phyloP scores from a whole-genome alignment of 1,284 basidiomycete species.

The Heterobasidion irregulare region DNA sequence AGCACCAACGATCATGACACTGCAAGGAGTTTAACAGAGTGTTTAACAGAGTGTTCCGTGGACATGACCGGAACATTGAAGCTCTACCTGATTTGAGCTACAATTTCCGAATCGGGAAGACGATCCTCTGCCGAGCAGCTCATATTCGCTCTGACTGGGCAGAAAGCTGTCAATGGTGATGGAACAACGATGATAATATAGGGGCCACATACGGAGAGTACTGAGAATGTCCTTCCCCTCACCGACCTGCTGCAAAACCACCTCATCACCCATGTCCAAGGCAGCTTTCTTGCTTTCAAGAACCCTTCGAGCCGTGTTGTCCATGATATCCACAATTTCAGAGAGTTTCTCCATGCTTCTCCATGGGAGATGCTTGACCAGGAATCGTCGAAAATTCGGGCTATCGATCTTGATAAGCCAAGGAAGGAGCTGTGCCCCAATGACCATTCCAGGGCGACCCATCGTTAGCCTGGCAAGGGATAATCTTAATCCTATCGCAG shows the following conservation, averaged over 20 bases:
- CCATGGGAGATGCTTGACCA: slow-evolving; percentile 26
- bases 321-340: slow-evolving; percentile 29
- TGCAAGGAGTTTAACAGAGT: neutral
- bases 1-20: slow-evolving; percentile 8
- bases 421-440: slow-evolving; percentile 17
- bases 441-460: slow-evolving; percentile 9
- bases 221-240: slow-evolving; percentile 40
- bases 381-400: slow-evolving; percentile 23
- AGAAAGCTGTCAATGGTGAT: neutral
- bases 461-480: slow-evolving; percentile 13
- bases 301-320: slow-evolving; percentile 27
- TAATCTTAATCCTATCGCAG: neutral
- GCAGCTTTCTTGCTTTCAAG: slow-evolving; percentile 30
- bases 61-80: neutral
- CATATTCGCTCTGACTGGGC: slow-evolving; percentile 10
- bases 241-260: slow-evolving; percentile 21
- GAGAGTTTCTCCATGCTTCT: slow-evolving; percentile 23
- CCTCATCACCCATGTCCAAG: slow-evolving; percentile 25
- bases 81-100: slow-evolving; percentile 10
- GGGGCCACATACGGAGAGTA: slow-evolving; percentile 26
- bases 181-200: too few species aligned
- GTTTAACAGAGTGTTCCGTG: neutral
- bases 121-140: slow-evolving; percentile 6
- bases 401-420: slow-evolving; percentile 25
- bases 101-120: slow-evolving; percentile 3